Evolutionary conservation across 352 stramenopile species (phyloP).

Genomic region (Phytophthora kernoviae): DNA sequence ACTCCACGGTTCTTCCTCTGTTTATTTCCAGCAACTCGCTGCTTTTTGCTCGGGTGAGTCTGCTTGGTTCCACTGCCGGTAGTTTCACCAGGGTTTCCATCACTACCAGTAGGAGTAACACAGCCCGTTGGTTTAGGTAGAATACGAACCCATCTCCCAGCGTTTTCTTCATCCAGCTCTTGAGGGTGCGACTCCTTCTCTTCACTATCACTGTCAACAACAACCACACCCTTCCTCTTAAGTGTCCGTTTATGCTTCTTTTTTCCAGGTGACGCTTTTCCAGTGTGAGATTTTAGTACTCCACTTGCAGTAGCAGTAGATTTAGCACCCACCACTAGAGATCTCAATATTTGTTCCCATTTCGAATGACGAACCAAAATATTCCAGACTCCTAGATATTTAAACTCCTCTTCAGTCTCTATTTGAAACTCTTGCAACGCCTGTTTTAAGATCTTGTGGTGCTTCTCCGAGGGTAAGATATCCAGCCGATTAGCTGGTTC

Average conservation of each 20-base stretch:
- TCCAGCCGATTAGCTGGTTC: slow-evolving; percentile 1
- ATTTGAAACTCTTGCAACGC: slow-evolving; percentile 1
- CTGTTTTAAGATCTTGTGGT: slow-evolving; percentile 10
- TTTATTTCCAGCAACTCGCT: too few relatives aligned
- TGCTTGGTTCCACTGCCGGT: too few relatives aligned
- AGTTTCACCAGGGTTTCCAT: too few relatives aligned
- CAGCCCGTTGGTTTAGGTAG: too few relatives aligned
- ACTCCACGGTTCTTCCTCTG: too few relatives aligned
- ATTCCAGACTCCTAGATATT: slow-evolving; percentile 11
- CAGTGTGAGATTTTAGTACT: too few relatives aligned
- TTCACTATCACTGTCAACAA: background rate
- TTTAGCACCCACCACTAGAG: slow-evolving; percentile 3
- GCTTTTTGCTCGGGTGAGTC: too few relatives aligned
- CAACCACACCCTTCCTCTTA: background rate
- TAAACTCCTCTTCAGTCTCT: slow-evolving; percentile 2
- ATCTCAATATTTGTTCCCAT: slow-evolving; percentile 10
- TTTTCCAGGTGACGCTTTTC: background rate
- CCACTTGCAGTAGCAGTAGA: background rate
- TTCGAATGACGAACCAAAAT: slow-evolving; percentile 10
- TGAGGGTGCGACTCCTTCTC: background rate
- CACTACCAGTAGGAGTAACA: too few relatives aligned
- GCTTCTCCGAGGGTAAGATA: background rate
- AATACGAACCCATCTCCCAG: too few relatives aligned
- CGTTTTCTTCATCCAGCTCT: too few relatives aligned
- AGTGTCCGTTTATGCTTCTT: background rate